These are phyloP conservation scores for Didymella keratinophila DNA, from an alignment of 2,329 filamentous ascomycete species.

Conservation along the genomic window DNA sequence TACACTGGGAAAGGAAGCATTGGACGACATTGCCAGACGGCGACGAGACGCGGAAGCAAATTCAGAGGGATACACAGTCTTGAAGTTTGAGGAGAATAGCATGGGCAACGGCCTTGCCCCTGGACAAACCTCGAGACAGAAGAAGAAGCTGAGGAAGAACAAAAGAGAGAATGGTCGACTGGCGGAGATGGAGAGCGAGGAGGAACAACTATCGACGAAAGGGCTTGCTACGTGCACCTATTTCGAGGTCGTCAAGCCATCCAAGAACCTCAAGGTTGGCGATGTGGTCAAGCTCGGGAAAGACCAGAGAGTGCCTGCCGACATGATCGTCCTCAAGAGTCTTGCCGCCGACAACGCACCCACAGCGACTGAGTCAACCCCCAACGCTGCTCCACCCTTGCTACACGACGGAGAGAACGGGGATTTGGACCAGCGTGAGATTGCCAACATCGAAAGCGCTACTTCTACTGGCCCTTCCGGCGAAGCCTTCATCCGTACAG, in stretches of 20 bases:
- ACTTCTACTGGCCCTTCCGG: slow-evolving; percentile 61
- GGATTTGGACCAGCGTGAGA: slow-evolving; percentile 23
- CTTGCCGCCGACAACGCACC: slow-evolving; percentile 54
- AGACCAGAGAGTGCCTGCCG: slow-evolving; percentile 91
- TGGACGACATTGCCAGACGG: slow-evolving; percentile 88
- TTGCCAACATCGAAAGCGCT: slow-evolving; percentile 27
- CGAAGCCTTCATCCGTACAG: slow-evolving; percentile 96
- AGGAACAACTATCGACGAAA: slow-evolving; percentile 56
- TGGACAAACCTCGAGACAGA: slow-evolving; percentile 37
- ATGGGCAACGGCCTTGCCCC: slow-evolving; percentile 45
- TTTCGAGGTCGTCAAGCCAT: slow-evolving; percentile 78
- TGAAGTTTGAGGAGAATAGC: slow-evolving; percentile 72
- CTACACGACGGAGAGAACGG: slow-evolving; percentile 31
- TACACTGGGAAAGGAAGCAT: slow-evolving; percentile 93
- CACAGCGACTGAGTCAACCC: slow-evolving; percentile 8
- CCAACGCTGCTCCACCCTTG: slow-evolving; percentile 17
- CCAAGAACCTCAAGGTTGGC: slow-evolving; percentile 88
- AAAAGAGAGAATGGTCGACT: slow-evolving; percentile 55
- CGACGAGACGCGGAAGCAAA: slow-evolving; percentile 93
- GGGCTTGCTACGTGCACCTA: slow-evolving; percentile 58
- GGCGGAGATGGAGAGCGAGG: slow-evolving; percentile 75
- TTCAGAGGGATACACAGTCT: slow-evolving; percentile 82
- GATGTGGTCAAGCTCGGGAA: slow-evolving; percentile 94
- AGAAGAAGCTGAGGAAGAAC: slow-evolving; percentile 47
- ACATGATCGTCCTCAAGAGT: slow-evolving; percentile 92